Base-by-base conservation (phyloP, 495 filamentous ascomycete species). In the Chlorociboria aeruginascens region DNA sequence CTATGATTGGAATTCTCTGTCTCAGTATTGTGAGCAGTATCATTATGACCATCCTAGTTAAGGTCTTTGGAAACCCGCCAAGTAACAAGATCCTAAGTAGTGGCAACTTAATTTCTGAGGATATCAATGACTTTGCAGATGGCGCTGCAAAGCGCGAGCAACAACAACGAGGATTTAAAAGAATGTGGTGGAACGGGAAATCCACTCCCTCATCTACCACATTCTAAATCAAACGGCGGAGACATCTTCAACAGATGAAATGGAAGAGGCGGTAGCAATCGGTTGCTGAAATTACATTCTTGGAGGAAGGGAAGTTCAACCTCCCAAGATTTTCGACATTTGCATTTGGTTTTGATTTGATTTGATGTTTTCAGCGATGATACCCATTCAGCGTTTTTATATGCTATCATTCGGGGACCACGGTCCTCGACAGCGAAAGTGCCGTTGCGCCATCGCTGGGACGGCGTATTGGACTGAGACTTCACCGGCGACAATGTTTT, bases 1-100 rank as follows among this genome's bases (percentile, higher is more conserved):
- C 83, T 35, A 93, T 94, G 88, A 76, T 94, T 32, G 88, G 85
- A 9, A 94, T 95, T 48, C 63, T 95, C 20, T 78, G 76, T 53
- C 63, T 78, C 30, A 90, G 85, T 63, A 90, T 94, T 41, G 50
- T 85, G 2, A 78, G 81, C 53, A 79, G 82, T 11, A 55, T 77
- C 7, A 52, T 69, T 33, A 86, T 89, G 82, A 73, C 78, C 32
- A 52, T 81, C n/a, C 56, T 86, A 43, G 63, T 89, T 29, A 72
- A 69, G 43, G 45, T 82, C 30, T 64, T 85, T 46, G 82, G 83
- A 43, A 77, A 77, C 46, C 56, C 68, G 34, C 62, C 71, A 1
- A 70, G 60, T 48, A 61, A 63, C 6, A 77, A 75, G 56, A 63
- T 66, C 38, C 54, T 60, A 43, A 70, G 69, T 40, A 65, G 61